phyloP scores from a whole-genome alignment of 1,284 basidiomycete genomes.

The Mycosarcoma mackinlayi region DNA sequence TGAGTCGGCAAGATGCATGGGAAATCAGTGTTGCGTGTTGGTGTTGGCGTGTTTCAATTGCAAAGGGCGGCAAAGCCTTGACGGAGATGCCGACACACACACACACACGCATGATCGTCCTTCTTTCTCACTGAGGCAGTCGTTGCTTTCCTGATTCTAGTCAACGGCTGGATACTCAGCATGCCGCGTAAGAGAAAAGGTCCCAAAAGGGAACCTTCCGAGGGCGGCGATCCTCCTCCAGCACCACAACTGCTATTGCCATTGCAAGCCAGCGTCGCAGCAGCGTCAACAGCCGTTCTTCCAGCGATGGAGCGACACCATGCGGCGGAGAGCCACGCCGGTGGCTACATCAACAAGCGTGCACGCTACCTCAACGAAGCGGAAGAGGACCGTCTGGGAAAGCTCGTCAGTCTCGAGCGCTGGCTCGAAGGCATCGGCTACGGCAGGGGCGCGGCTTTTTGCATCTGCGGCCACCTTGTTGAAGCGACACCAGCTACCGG shows the following conservation, averaged over 20 bases:
- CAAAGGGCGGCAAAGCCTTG: too few species aligned
- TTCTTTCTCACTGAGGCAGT: too few species aligned
- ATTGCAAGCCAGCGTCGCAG: background rate
- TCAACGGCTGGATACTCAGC: too few species aligned
- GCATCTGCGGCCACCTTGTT: conserved; percentile 25
- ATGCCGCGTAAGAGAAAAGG: conserved; percentile 49
- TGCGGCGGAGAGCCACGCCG: background rate
- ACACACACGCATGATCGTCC: too few species aligned
- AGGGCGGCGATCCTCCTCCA: conserved; percentile 7
- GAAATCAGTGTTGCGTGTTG: too few species aligned
- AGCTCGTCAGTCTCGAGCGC: conserved; percentile 25
- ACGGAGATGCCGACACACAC: too few species aligned
- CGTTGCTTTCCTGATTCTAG: too few species aligned
- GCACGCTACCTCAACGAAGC: conserved; percentile 14
- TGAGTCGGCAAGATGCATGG: too few species aligned
- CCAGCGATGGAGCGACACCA: background rate
- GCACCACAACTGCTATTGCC: background rate
- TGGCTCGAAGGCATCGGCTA: conserved; percentile 35
- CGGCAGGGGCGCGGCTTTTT: conserved; percentile 47
- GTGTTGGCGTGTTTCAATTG: too few species aligned
- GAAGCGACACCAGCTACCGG: background rate
- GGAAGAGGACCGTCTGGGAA: conserved; percentile 43
- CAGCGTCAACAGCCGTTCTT: background rate
- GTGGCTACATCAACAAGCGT: conserved; percentile 8
- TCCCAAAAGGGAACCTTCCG: conserved; percentile 36